Evolutionary conservation across 2,329 filamentous ascomycete genomes (phyloP).

Genomic region (Ophiostoma piceae): DNA sequence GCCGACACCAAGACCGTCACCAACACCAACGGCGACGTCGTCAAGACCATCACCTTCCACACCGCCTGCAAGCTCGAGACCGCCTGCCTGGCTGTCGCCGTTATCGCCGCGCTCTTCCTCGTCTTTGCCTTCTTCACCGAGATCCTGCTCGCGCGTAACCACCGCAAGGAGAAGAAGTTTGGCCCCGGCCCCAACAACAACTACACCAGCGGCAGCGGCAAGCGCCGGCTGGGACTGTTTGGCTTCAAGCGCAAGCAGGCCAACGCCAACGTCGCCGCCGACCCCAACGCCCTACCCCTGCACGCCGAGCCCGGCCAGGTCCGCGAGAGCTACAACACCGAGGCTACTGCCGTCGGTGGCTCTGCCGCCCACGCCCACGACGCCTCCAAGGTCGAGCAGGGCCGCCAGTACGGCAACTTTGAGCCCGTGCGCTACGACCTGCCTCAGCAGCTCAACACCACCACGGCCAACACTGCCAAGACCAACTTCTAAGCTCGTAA

Average conservation of each 20-base stretch:
- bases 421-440: conserved; percentile 16
- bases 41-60: conserved; percentile 44
- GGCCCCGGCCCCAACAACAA: conserved; percentile 40
- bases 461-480: not conserved
- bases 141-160: conserved; percentile 32
- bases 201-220: conserved; percentile 37
- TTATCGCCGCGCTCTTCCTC: conserved; percentile 57
- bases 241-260: conserved; percentile 30
- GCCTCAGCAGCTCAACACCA: conserved; percentile 12
- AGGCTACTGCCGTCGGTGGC: conserved; percentile 32
- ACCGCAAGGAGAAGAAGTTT: conserved; percentile 38
- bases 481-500: not conserved
- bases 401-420: conserved; percentile 15
- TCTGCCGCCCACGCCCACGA: not conserved
- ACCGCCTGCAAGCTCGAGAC: conserved; percentile 69
- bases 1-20: conserved; percentile 45
- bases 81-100: conserved; percentile 69
- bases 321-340: conserved; percentile 37
- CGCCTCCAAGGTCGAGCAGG: conserved; percentile 11
- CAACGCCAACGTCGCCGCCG: conserved; percentile 15
- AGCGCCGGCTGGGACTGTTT: conserved; percentile 33
- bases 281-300: conserved; percentile 35
- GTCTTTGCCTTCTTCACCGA: conserved; percentile 30
- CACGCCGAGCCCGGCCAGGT: conserved; percentile 31
- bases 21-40: conserved; percentile 45